Percentiles rank a stretch among this genome's conserved stretches.
Evolutionary conservation across 2,329 filamentous ascomycete genomes (phyloP).

Genomic region (Stylonectria norvegica): DNA sequence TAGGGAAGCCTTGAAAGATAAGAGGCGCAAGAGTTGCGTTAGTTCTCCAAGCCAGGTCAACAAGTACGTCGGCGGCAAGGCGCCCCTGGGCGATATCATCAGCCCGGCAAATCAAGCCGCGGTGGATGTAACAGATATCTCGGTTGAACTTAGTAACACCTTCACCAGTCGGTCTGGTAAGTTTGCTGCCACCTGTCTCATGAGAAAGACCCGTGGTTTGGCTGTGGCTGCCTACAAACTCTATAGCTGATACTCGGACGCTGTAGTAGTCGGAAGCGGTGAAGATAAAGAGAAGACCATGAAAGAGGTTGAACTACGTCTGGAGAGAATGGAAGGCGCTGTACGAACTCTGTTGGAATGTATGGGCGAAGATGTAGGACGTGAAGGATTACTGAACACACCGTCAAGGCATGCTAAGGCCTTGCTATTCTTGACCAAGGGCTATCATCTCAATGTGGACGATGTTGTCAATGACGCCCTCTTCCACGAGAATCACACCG

Average conservation of each 20-base stretch:
- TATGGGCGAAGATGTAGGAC: conserved; percentile 63
- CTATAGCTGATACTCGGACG: background rate
- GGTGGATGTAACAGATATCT: too few relatives aligned
- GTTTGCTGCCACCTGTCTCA: background rate
- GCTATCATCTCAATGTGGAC: conserved; percentile 90
- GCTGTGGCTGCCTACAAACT: too few relatives aligned
- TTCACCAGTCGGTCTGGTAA: too few relatives aligned
- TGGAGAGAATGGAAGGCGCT: conserved; percentile 60
- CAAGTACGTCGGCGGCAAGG: background rate
- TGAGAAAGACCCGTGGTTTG: background rate
- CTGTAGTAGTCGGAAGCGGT: conserved; percentile 58
- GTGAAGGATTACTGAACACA: conserved; percentile 62
- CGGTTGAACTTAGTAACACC: too few relatives aligned
- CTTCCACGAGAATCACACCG: conserved; percentile 94
- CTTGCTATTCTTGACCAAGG: conserved; percentile 92
- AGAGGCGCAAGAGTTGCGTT: conserved; percentile 1
- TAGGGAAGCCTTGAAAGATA: background rate
- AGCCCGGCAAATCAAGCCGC: background rate
- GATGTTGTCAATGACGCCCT: conserved; percentile 92
- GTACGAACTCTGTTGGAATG: conserved; percentile 66
- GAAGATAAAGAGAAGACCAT: conserved; percentile 34
- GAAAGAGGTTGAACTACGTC: too few relatives aligned
- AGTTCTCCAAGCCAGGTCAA: background rate
- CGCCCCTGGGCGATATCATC: background rate
- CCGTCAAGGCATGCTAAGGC: conserved; percentile 92